These are phyloP conservation scores for Turnera subulata DNA, from an alignment of 345 rosid genomes.

Conservation along the genomic window DNA sequence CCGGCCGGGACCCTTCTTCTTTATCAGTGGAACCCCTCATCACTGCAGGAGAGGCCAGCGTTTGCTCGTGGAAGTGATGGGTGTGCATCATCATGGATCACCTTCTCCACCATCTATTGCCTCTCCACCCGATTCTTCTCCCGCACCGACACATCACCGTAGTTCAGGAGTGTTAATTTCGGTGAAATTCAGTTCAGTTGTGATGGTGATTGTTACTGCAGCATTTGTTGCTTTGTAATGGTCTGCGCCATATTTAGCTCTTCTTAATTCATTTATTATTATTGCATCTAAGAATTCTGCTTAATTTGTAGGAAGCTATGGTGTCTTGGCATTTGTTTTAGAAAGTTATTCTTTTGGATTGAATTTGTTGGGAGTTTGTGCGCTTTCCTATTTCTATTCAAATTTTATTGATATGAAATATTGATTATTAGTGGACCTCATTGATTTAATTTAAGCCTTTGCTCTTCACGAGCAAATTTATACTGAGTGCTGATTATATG, in stretches of 20 bases:
- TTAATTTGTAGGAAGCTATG: background rate
- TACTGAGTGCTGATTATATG: too few species aligned
- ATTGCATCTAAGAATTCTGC: background rate
- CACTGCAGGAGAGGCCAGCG: conserved; percentile 76
- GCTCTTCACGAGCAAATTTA: too few species aligned
- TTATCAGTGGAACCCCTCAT: conserved; percentile 53
- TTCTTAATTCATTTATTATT: background rate
- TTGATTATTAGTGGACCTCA: too few species aligned
- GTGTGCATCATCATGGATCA: conserved; percentile 26
- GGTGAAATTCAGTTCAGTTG: conserved; percentile 9
- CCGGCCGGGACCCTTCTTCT: conserved; percentile 70
- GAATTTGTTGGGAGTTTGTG: background rate
- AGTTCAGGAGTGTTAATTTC: conserved; percentile 30
- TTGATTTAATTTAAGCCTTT: too few species aligned
- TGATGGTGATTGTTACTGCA: conserved; percentile 11
- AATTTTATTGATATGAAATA: too few species aligned
- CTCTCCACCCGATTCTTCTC: conserved; percentile 25
- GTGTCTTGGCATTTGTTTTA: background rate
- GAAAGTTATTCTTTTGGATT: conserved; percentile 2
- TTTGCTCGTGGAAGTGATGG: conserved; percentile 66
- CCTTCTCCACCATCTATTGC: conserved; percentile 27
- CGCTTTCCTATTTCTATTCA: too few species aligned
- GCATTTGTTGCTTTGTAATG: conserved; percentile 14
- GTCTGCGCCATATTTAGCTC: conserved; percentile 7
- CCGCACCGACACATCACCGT: conserved; percentile 30